Conservation (phyloP, 345 rosid species). For the Salix viminalis region DNA sequence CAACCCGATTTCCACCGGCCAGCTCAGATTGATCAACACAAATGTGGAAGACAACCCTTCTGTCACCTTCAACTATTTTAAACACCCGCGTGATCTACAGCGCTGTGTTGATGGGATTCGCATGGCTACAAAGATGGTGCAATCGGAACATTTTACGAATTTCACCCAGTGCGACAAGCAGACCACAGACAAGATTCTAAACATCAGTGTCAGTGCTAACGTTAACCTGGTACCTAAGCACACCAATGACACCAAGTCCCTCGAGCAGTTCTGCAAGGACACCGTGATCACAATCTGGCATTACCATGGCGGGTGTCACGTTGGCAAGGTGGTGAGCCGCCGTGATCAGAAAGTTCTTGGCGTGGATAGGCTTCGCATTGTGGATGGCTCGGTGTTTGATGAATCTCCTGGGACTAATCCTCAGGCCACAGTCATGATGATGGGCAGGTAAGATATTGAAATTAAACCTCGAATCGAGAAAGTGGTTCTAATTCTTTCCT, state of each 20-base stretch:
- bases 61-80: slow-evolving; percentile 88
- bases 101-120: slow-evolving; percentile 76
- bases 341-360: slow-evolving; percentile 56
- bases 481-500: neutral
- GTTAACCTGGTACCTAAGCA: slow-evolving; percentile 75
- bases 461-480: neutral
- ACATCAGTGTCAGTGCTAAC: slow-evolving; percentile 64
- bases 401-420: slow-evolving; percentile 98
- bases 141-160: slow-evolving; percentile 58
- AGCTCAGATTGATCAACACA: slow-evolving; percentile 58
- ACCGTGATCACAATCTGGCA: slow-evolving; percentile 97
- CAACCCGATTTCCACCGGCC: slow-evolving; percentile 61
- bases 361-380: slow-evolving; percentile 58
- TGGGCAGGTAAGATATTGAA: slow-evolving; percentile 71
- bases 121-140: slow-evolving; percentile 52
- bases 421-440: slow-evolving; percentile 92
- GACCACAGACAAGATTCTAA: slow-evolving; percentile 58
- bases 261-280: slow-evolving; percentile 94
- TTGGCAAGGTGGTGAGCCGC: slow-evolving; percentile 67
- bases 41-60: slow-evolving; percentile 77
- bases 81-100: slow-evolving; percentile 59
- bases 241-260: slow-evolving; percentile 68
- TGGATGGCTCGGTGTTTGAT: slow-evolving; percentile 74
- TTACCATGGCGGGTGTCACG: slow-evolving; percentile 90
- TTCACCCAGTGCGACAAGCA: slow-evolving; percentile 46